Conservation (phyloP, 2,329 filamentous ascomycete species). For the Ceratocystis huliohia region DNA sequence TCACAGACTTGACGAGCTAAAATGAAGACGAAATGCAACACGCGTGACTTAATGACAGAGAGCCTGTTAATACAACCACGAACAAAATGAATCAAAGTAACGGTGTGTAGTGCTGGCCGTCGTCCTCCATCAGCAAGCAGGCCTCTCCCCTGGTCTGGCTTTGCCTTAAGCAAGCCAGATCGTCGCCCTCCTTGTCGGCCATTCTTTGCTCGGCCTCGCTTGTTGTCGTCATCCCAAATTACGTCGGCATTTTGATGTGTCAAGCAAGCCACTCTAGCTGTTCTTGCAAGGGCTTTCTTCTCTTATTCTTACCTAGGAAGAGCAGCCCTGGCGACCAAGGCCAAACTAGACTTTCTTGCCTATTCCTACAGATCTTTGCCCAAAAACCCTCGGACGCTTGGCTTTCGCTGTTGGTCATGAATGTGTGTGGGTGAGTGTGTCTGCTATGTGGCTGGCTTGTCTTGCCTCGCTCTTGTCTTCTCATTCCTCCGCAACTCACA, state of each 20-base stretch:
- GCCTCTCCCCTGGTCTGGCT: neutral
- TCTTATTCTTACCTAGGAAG: neutral
- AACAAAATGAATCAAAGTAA: neutral
- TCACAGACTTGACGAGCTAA: neutral
- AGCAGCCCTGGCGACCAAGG: neutral
- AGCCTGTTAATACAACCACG: neutral
- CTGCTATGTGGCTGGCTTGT: too few relatives aligned
- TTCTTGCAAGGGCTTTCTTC: neutral
- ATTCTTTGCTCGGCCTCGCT: neutral
- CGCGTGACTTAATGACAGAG: neutral
- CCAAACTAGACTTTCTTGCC: neutral
- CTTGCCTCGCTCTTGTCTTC: neutral
- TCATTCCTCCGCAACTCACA: neutral
- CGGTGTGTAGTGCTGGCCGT: neutral
- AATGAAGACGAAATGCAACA: neutral
- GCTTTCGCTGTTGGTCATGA: neutral
- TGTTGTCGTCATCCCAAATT: conserved; percentile 7
- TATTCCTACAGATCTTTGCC: neutral
- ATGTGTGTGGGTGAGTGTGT: too few relatives aligned
- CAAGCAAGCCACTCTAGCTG: conserved; percentile 1
- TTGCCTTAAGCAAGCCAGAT: neutral
- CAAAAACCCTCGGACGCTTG: neutral
- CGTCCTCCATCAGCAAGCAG: neutral
- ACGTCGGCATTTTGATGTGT: conserved; percentile 2
- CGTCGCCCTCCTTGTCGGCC: neutral